Evolutionary conservation across 2,329 filamentous ascomycete species (phyloP).

Genomic region (Microthyrium microscopicum): DNA sequence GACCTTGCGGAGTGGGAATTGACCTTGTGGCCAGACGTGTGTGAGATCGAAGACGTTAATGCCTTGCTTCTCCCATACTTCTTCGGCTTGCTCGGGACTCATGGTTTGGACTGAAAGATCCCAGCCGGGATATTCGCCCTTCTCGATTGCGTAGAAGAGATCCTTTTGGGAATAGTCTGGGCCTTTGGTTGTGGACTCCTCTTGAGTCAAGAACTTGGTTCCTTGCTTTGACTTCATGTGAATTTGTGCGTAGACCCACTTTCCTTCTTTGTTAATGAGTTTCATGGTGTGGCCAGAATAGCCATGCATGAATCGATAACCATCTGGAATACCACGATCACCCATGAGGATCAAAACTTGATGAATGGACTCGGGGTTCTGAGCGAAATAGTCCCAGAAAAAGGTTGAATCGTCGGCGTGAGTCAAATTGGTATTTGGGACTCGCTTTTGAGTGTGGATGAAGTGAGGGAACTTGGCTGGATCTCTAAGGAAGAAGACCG

Average conservation of each 20-base stretch:
- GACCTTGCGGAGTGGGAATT: constrained; percentile 36
- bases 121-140: constrained; percentile 36
- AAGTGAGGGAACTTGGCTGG: constrained; percentile 58
- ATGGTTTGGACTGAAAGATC: constrained; percentile 34
- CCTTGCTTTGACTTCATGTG: constrained; percentile 38
- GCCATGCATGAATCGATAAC: constrained; percentile 39
- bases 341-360: constrained; percentile 39
- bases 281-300: constrained; percentile 37
- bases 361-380: constrained; percentile 37
- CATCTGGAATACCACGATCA: constrained; percentile 37
- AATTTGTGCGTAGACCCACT: constrained; percentile 36
- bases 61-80: constrained; percentile 34
- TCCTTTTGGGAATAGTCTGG: constrained; percentile 38
- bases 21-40: constrained; percentile 35
- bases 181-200: constrained; percentile 32
- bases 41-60: constrained; percentile 40
- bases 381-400: constrained; percentile 47
- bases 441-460: constrained; percentile 60
- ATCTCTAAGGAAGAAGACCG: constrained; percentile 60
- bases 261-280: constrained; percentile 35
- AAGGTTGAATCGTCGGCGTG: constrained; percentile 47
- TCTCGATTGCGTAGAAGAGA: constrained; percentile 34
- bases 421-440: constrained; percentile 52
- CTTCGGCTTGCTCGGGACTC: constrained; percentile 34
- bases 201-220: constrained; percentile 34